phyloP scores from a whole-genome alignment of 1,139 yeast genomes.

The Tardiomyces blankii region DNA sequence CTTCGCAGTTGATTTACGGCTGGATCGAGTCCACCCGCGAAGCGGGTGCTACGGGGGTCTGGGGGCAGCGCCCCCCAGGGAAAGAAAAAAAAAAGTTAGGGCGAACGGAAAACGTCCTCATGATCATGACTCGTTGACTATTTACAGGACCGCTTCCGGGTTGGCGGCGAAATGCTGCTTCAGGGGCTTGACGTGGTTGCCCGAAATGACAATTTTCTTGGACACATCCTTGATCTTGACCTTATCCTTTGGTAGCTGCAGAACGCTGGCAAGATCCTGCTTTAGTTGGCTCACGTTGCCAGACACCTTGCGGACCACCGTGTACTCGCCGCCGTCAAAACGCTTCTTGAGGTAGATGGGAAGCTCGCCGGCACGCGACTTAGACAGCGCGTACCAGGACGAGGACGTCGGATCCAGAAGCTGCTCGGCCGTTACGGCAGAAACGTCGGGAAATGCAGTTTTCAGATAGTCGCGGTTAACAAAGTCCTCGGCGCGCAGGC shows the following conservation, averaged over 20 bases:
- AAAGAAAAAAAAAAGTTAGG: too few relatives aligned
- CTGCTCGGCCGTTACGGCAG: background rate
- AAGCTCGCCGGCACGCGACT: conserved; percentile 20
- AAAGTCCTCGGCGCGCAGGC: background rate
- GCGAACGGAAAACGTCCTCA: too few relatives aligned
- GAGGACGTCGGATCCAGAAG: background rate
- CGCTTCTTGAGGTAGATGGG: conserved; percentile 26
- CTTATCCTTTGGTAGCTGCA: conserved; percentile 17
- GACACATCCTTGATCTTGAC: conserved; percentile 24
- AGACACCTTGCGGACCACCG: conserved; percentile 21
- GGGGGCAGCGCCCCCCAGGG: too few relatives aligned
- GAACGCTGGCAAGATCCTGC: conserved; percentile 17
- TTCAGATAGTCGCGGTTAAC: background rate
- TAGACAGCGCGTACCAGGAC: background rate
- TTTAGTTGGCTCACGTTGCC: conserved; percentile 23
- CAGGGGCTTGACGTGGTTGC: conserved; percentile 17
- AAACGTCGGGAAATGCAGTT: background rate
- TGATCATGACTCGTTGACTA: background rate
- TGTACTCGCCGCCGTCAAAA: conserved; percentile 23
- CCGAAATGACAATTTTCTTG: conserved; percentile 22
- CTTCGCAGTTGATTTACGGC: too few relatives aligned
- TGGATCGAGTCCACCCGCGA: too few relatives aligned
- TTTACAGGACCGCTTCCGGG: background rate
- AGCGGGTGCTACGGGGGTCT: too few relatives aligned
- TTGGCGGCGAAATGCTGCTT: conserved; percentile 9